Conservation (phyloP, 352 stramenopile genomes). For the Pythium utonaiense region DNA sequence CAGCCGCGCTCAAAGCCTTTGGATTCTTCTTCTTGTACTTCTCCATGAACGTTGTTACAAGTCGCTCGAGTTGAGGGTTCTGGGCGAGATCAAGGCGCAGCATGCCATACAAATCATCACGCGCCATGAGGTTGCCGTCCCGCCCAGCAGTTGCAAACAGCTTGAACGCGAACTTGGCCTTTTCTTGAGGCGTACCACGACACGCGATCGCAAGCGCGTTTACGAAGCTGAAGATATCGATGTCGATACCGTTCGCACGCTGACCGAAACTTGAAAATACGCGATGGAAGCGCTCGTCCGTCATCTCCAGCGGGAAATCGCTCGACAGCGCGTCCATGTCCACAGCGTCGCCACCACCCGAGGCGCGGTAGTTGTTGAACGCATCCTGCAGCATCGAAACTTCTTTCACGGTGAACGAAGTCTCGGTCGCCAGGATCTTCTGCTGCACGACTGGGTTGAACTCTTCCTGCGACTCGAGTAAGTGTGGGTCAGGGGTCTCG, state of each 20-base stretch:
- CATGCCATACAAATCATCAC: constrained; percentile 83
- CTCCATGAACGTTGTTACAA: constrained; percentile 64
- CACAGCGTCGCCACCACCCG: constrained; percentile 57
- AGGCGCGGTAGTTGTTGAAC: constrained; percentile 81
- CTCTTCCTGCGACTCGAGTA: constrained; percentile 85
- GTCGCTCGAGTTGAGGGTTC: constrained; percentile 61
- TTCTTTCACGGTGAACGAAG: constrained; percentile 74
- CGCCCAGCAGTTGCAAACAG: constrained; percentile 57
- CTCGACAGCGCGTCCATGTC: constrained; percentile 74
- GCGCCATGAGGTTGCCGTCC: constrained; percentile 53
- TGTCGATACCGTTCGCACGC: constrained; percentile 72
- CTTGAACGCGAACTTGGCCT: constrained; percentile 76
- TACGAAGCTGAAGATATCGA: constrained; percentile 87
- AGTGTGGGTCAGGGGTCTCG: constrained; percentile 67
- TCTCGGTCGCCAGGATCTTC: constrained; percentile 85
- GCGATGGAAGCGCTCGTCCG: constrained; percentile 66
- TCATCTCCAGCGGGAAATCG: constrained; percentile 85
- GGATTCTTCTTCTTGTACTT: constrained; percentile 44
- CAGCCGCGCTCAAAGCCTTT: constrained; percentile 16
- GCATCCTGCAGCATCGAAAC: constrained; percentile 77
- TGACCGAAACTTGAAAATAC: constrained; percentile 81
- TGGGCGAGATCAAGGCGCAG: constrained; percentile 77
- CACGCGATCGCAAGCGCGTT: constrained; percentile 76
- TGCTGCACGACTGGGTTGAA: constrained; percentile 87
- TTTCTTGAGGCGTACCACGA: constrained; percentile 64